A percentile compares a stretch with the other conserved stretches of the same genome.
These are phyloP conservation scores for Phytophthora pseudosyringae DNA, from an alignment of 352 stramenopile species.

Conservation along the genomic window DNA sequence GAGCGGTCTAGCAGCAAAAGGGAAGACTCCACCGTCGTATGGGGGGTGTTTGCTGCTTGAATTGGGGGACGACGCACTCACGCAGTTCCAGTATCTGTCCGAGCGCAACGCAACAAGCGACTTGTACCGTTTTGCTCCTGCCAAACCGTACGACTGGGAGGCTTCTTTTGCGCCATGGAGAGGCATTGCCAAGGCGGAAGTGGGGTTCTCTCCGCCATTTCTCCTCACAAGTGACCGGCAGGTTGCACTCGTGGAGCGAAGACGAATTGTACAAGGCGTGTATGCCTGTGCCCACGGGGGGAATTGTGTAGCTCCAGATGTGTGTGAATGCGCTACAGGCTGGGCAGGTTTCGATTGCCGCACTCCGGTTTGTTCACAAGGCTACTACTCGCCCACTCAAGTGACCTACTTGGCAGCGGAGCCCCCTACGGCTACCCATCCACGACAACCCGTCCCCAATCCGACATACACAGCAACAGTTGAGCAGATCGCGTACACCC, in stretches of 20 bases:
- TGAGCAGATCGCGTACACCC: conserved; percentile 64
- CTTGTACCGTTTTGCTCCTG: conserved; percentile 86
- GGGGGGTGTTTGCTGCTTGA: conserved; percentile 83
- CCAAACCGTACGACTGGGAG: conserved; percentile 86
- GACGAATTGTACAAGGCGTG: conserved; percentile 89
- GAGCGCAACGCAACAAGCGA: conserved; percentile 74
- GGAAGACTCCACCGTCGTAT: conserved; percentile 7
- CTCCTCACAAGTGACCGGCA: conserved; percentile 79
- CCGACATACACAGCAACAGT: conserved; percentile 60
- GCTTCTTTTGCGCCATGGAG: conserved; percentile 81
- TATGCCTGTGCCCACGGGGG: conserved; percentile 97
- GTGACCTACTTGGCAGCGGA: conserved; percentile 77
- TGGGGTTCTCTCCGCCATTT: conserved; percentile 71
- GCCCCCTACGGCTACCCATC: conserved; percentile 48
- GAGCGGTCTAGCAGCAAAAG: conserved; percentile 39
- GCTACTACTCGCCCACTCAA: conserved; percentile 91
- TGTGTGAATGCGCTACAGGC: conserved; percentile 91
- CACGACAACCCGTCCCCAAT: conserved; percentile 67
- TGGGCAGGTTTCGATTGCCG: conserved; percentile 98
- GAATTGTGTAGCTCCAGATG: conserved; percentile 88
- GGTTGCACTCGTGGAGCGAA: conserved; percentile 89
- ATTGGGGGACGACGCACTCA: conserved; percentile 73
- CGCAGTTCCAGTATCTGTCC: conserved; percentile 91
- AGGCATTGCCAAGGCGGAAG: conserved; percentile 46
- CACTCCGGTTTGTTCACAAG: conserved; percentile 93